These are phyloP conservation scores for Penicillium digitatum DNA, from an alignment of 2,329 filamentous ascomycete genomes.

Conservation along the genomic window DNA sequence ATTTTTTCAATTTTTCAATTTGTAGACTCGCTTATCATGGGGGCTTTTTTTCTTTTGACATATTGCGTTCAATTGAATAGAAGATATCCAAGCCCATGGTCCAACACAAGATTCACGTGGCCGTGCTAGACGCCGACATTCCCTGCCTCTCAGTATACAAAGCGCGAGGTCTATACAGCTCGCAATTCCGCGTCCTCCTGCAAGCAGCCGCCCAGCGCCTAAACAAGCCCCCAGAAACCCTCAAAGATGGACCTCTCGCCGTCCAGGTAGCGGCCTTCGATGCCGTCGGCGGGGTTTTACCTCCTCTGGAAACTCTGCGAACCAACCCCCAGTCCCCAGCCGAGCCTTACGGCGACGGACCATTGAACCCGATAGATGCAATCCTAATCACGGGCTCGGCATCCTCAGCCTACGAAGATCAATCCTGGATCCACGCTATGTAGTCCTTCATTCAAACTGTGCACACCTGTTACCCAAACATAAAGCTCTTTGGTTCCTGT, in stretches of 20 bases:
- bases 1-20: not conserved
- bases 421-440: slow-evolving; percentile 26
- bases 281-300: slow-evolving; percentile 28
- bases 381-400: slow-evolving; percentile 32
- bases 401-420: slow-evolving; percentile 22
- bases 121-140: slow-evolving; percentile 37
- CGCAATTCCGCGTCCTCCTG: slow-evolving; percentile 34
- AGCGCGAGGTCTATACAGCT: slow-evolving; percentile 35
- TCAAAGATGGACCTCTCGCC: slow-evolving; percentile 9
- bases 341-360: slow-evolving; percentile 4
- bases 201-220: slow-evolving; percentile 30
- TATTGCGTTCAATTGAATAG: not conserved
- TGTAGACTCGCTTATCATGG: not conserved
- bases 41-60: not conserved
- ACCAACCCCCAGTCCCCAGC: slow-evolving; percentile 4
- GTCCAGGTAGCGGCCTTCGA: slow-evolving; percentile 36
- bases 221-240: slow-evolving; percentile 11
- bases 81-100: slow-evolving; percentile 10
- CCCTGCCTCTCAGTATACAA: slow-evolving; percentile 33
- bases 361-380: slow-evolving; percentile 24
- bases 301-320: slow-evolving; percentile 26
- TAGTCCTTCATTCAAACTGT: slow-evolving; percentile 25
- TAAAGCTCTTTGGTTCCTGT: slow-evolving; percentile 35
- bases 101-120: slow-evolving; percentile 30
- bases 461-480: slow-evolving; percentile 22